Evolutionary conservation across 2,329 filamentous ascomycete genomes (phyloP).

Genomic region (Colletotrichum brevisporum): DNA sequence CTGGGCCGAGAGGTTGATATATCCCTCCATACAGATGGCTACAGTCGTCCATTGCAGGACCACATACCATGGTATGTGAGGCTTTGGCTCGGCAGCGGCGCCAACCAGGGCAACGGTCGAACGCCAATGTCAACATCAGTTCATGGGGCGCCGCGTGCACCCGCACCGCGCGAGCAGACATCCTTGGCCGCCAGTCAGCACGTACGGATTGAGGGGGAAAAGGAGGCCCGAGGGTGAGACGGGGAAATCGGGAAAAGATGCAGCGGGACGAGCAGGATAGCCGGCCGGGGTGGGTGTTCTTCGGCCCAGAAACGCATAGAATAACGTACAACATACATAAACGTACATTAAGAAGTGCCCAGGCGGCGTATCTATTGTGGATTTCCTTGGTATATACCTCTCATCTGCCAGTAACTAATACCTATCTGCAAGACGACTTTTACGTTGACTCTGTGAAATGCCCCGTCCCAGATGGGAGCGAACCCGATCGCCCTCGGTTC

Average conservation of each 20-base stretch:
- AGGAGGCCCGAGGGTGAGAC: neutral
- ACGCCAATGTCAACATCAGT: too few species aligned
- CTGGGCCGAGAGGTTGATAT: neutral
- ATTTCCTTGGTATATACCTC: neutral
- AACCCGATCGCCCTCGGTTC: too few species aligned
- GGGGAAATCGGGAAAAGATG: conserved; percentile 4
- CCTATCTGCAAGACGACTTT: neutral
- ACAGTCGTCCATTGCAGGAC: neutral
- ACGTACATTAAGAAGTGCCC: neutral
- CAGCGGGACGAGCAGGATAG: neutral
- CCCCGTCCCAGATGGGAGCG: neutral
- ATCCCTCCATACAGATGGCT: neutral
- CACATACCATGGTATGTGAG: too few species aligned
- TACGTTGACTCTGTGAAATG: too few species aligned
- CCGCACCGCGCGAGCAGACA: too few species aligned
- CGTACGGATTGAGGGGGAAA: neutral
- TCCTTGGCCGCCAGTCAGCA: neutral
- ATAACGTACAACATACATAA: neutral
- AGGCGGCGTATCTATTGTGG: conserved; percentile 1
- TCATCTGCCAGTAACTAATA: too few species aligned
- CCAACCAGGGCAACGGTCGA: too few species aligned
- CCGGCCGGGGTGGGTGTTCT: too few species aligned
- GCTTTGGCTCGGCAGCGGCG: too few species aligned
- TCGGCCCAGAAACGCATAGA: neutral
- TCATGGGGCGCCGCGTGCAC: too few species aligned